Conservation (phyloP, 1,284 basidiomycete species). For the Irpex sp. region DNA sequence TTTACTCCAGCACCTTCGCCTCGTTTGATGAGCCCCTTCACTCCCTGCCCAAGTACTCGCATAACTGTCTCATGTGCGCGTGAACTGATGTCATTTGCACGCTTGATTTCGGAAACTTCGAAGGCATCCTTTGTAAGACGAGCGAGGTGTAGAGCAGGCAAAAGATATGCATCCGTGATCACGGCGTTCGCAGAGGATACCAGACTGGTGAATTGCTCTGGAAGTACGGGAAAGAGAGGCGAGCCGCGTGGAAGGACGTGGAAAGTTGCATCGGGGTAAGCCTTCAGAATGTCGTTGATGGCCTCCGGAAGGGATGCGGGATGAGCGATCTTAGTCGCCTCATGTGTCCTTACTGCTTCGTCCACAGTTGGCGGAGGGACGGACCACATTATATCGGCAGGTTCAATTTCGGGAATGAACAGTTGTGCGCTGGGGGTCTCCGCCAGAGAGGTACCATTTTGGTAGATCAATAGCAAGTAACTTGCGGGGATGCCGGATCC, state of each 20-base stretch:
- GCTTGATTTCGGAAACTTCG: constrained; percentile 73
- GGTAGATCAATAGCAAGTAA: constrained; percentile 61
- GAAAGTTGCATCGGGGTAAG: constrained; percentile 55
- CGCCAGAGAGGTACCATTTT: constrained; percentile 45
- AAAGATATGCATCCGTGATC: constrained; percentile 57
- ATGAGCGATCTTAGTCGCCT: constrained; percentile 56
- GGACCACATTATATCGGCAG: constrained; percentile 81
- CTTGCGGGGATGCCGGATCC: constrained; percentile 75
- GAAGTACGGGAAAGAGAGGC: constrained; percentile 51
- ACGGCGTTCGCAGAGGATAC: constrained; percentile 29
- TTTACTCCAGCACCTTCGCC: constrained; percentile 43
- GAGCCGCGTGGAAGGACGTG: constrained; percentile 60
- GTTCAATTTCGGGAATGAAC: constrained; percentile 72
- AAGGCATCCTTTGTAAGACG: constrained; percentile 72
- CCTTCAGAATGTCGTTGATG: constrained; percentile 50
- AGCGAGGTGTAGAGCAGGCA: constrained; percentile 72
- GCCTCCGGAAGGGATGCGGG: constrained; percentile 46
- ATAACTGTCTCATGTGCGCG: constrained; percentile 88
- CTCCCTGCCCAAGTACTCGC: constrained; percentile 80
- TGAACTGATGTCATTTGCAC: constrained; percentile 82
- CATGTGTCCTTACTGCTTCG: constrained; percentile 50
- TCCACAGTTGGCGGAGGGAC: constrained; percentile 74
- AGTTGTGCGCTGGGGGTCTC: constrained; percentile 52
- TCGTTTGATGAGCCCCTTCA: constrained; percentile 46
- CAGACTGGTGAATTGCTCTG: constrained; percentile 37